Evolutionary conservation across 2,329 filamentous ascomycete genomes (phyloP).

Genomic region (Cladosporium cucumerinum): DNA sequence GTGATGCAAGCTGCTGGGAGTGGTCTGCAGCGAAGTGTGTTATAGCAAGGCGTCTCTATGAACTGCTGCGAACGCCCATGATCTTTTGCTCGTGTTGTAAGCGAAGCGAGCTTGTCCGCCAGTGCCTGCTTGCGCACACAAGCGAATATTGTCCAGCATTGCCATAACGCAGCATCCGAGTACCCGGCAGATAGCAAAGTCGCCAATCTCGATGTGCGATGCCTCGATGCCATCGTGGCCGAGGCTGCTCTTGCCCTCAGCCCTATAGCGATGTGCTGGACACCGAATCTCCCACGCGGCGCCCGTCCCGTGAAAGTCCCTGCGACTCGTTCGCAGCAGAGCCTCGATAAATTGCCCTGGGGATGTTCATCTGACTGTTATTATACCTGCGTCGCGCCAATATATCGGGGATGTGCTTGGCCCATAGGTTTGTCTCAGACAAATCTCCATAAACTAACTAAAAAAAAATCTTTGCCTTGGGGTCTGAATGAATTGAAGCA

Average conservation of each 20-base stretch:
- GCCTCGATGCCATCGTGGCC: neutral
- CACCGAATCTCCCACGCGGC: neutral
- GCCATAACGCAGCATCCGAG: neutral
- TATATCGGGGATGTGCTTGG: neutral
- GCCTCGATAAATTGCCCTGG: neutral
- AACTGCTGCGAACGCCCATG: neutral
- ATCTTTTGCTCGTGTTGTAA: neutral
- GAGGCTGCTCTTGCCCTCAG: neutral
- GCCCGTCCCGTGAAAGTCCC: too few species aligned
- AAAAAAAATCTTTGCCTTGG: neutral
- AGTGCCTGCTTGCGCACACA: neutral
- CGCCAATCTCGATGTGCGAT: neutral
- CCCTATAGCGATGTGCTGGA: neutral
- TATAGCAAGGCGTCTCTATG: neutral
- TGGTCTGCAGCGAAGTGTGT: neutral
- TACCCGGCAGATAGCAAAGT: neutral
- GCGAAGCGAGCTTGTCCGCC: constrained; percentile 10
- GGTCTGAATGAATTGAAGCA: neutral
- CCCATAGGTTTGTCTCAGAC: constrained; percentile 12
- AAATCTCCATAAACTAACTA: neutral
- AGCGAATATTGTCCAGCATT: neutral
- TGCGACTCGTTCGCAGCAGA: neutral
- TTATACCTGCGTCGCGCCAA: neutral
- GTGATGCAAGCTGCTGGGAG: neutral
- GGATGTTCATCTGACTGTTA: neutral